Percentiles rank a stretch among this genome's conserved stretches.
Conservation (phyloP, 129 eudicot genomes). For the Calendula officinalis region DNA sequence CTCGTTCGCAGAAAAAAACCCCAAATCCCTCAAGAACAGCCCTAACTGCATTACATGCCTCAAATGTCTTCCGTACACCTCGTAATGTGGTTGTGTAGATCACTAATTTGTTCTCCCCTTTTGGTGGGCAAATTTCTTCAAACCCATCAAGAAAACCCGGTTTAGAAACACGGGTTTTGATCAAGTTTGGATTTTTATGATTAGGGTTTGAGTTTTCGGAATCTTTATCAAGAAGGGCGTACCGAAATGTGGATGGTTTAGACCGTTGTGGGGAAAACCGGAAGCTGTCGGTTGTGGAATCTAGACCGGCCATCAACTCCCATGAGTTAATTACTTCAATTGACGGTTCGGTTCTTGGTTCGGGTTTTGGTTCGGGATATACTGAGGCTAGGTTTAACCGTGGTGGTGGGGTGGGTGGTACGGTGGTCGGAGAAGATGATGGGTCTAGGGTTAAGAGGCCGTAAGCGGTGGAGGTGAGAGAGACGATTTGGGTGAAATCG, state of each 20-base stretch:
- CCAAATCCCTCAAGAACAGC: constrained; percentile 64
- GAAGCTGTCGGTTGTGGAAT: constrained; percentile 41
- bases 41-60: constrained; percentile 73
- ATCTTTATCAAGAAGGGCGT: constrained; percentile 29
- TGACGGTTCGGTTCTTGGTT: constrained; percentile 26
- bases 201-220: constrained; percentile 27
- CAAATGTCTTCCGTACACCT: constrained; percentile 76
- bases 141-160: constrained; percentile 41
- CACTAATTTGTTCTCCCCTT: constrained; percentile 64
- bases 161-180: not conserved
- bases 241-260: constrained; percentile 29
- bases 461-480: constrained; percentile 85
- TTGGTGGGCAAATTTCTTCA: constrained; percentile 64
- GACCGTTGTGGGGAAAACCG: constrained; percentile 44
- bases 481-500: constrained; percentile 70
- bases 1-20: constrained; percentile 62
- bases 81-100: constrained; percentile 70
- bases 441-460: constrained; percentile 69
- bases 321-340: constrained; percentile 75
- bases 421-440: constrained; percentile 5
- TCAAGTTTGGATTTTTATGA: constrained; percentile 11
- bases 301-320: constrained; percentile 96
- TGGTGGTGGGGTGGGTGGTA: constrained; percentile 50
- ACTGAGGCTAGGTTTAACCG: constrained; percentile 48
- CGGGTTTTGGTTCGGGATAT: constrained; percentile 31